A percentile compares a stretch with the other conserved stretches of the same genome.
phyloP scores from a whole-genome alignment of 78 protist genomes.

The Chrysochromulina tobinii region DNA sequence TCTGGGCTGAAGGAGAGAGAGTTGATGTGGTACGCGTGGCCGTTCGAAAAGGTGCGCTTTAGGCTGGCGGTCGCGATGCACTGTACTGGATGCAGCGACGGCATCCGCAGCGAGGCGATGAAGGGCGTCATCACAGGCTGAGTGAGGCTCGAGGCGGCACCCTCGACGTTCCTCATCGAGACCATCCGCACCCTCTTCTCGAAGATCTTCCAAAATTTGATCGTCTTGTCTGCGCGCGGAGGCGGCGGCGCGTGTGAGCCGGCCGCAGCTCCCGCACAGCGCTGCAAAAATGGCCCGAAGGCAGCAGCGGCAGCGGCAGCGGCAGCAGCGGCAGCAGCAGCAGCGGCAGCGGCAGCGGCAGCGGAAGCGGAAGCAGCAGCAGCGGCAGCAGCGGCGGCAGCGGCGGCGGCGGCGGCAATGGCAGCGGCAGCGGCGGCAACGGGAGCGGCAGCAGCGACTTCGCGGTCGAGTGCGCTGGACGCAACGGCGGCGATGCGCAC shows the following conservation, averaged over 20 bases:
- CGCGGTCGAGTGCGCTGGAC: not conserved
- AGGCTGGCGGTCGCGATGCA: slow-evolving; percentile 26
- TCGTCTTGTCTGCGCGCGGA: slow-evolving; percentile 86
- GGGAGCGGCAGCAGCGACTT: not conserved
- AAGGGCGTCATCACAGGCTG: not conserved
- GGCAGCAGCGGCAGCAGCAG: too few species aligned
- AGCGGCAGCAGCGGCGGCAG: too few species aligned
- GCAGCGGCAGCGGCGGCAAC: not conserved
- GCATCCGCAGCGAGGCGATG: not conserved
- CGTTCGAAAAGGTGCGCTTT: slow-evolving; percentile 86
- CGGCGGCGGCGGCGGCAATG: too few species aligned
- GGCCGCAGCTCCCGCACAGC: not conserved
- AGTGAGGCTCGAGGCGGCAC: not conserved
- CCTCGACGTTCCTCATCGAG: not conserved
- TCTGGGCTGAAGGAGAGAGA: slow-evolving; percentile 70
- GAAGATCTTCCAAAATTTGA: slow-evolving; percentile 94
- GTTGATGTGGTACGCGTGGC: slow-evolving; percentile 98
- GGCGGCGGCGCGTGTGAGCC: slow-evolving; percentile 12
- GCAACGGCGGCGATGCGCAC: not conserved
- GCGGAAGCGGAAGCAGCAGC: too few species aligned
- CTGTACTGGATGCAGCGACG: slow-evolving; percentile 24
- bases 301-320: too few species aligned
- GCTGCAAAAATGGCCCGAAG: too few species aligned
- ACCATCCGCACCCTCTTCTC: slow-evolving; percentile 56
- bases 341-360: too few species aligned